Evolutionary conservation across 345 rosid species (phyloP).

Genomic region (Abelmoschus esculentus): DNA sequence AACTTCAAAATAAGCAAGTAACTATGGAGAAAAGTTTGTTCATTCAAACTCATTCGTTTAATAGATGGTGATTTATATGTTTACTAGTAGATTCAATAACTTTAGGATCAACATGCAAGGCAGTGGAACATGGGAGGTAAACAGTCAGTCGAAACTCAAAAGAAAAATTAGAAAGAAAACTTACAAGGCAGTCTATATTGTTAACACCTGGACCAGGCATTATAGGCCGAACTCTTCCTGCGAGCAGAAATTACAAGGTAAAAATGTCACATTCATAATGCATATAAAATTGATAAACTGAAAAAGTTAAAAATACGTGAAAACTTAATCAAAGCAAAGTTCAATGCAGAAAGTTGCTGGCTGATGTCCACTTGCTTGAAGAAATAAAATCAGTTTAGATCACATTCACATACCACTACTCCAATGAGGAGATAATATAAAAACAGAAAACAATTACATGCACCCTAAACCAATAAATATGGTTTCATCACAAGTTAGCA

Average conservation of each 20-base stretch:
- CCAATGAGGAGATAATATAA: neutral
- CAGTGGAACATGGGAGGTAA: neutral
- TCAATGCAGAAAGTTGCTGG: slow-evolving; percentile 49
- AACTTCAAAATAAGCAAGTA: too few relatives aligned
- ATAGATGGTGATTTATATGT: too few relatives aligned
- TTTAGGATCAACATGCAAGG: neutral
- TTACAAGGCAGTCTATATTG: slow-evolving; percentile 68
- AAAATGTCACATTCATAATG: neutral
- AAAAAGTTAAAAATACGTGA: neutral
- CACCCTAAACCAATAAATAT: neutral
- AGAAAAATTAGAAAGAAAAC: slow-evolving; percentile 23
- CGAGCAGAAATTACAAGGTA: slow-evolving; percentile 13
- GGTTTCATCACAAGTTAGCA: neutral
- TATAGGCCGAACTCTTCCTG: slow-evolving; percentile 67
- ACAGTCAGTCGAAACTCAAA: neutral
- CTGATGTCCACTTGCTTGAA: slow-evolving; percentile 64
- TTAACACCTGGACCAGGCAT: slow-evolving; percentile 52
- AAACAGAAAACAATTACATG: neutral
- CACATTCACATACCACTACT: neutral
- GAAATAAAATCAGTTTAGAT: neutral
- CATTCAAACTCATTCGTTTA: too few relatives aligned
- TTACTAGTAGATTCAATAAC: neutral
- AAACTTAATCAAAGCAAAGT: neutral
- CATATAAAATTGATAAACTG: neutral
- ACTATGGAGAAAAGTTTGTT: too few relatives aligned